A percentile compares a stretch with the other conserved stretches of the same genome.
Evolutionary conservation across 345 rosid genomes (phyloP).

Genomic region (Ceriops zippeliana): DNA sequence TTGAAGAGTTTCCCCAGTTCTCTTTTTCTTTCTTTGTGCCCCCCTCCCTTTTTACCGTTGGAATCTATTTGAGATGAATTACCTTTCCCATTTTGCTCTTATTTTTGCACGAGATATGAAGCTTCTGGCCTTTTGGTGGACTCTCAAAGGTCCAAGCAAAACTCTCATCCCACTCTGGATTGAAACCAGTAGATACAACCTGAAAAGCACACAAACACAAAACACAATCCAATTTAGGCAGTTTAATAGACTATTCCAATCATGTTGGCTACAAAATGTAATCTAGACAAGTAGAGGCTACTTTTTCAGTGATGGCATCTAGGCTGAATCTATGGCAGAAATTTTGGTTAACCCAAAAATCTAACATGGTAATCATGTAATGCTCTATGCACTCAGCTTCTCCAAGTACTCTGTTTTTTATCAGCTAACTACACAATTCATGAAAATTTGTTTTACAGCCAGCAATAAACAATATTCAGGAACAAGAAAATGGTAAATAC

Average conservation of each 20-base stretch:
- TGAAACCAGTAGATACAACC: constrained; percentile 93
- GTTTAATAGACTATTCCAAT: no score
- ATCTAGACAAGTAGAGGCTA: not conserved
- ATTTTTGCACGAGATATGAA: constrained; percentile 94
- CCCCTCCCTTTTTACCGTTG: not conserved
- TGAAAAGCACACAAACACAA: constrained; percentile 15
- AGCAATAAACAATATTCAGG: no score
- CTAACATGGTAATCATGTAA: no score
- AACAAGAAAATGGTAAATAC: no score
- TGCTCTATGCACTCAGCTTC: no score
- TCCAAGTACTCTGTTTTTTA: no score
- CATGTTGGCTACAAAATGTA: not conserved
- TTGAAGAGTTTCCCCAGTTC: not conserved
- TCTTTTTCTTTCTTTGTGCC: not conserved
- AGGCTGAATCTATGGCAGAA: no score
- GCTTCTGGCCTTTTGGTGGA: constrained; percentile 99
- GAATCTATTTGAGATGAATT: not conserved
- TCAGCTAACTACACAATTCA: no score
- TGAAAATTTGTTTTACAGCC: no score
- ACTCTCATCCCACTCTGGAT: constrained; percentile 98
- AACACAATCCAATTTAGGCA: not conserved
- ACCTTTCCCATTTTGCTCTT: constrained; percentile 99
- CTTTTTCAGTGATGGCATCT: no score
- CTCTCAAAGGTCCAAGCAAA: constrained; percentile 98
- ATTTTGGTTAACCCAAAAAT: no score